Percentiles rank a stretch among this genome's conserved stretches.
phyloP scores from a whole-genome alignment of 805 yeast species.

The Metschnikowia corniflorae region DNA sequence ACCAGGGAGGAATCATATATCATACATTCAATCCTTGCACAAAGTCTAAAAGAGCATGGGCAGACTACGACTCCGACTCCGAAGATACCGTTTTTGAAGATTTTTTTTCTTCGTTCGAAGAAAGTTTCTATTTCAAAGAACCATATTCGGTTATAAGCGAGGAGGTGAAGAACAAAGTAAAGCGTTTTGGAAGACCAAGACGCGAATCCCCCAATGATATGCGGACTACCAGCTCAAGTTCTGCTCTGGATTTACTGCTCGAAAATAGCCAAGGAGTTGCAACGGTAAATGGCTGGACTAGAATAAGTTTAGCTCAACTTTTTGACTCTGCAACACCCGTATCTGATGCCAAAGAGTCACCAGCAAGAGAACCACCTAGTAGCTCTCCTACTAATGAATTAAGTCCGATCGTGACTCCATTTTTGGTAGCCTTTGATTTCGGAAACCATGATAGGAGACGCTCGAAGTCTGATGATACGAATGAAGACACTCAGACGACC shows the following conservation, averaged over 20 bases:
- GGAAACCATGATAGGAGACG: no score
- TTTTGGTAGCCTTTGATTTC: no score
- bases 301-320: background rate
- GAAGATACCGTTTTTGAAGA: background rate
- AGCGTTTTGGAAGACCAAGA: no score
- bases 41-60: slow-evolving; percentile 5
- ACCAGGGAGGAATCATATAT: no score
- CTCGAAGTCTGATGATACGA: background rate
- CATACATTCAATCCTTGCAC: slow-evolving; percentile 7
- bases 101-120: background rate
- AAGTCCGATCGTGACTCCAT: background rate
- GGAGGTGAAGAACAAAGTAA: background rate
- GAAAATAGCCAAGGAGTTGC: background rate
- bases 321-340: slow-evolving; percentile 2
- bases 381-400: background rate
- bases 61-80: slow-evolving; percentile 10
- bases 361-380: background rate
- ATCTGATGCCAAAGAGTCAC: background rate
- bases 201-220: background rate
- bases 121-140: background rate
- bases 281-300: background rate
- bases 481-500: background rate
- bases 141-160: background rate
- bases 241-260: slow-evolving; percentile 1
- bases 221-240: background rate